Evolutionary conservation across 2,329 filamentous ascomycete species (phyloP).

Genomic region (Alternaria dauci): DNA sequence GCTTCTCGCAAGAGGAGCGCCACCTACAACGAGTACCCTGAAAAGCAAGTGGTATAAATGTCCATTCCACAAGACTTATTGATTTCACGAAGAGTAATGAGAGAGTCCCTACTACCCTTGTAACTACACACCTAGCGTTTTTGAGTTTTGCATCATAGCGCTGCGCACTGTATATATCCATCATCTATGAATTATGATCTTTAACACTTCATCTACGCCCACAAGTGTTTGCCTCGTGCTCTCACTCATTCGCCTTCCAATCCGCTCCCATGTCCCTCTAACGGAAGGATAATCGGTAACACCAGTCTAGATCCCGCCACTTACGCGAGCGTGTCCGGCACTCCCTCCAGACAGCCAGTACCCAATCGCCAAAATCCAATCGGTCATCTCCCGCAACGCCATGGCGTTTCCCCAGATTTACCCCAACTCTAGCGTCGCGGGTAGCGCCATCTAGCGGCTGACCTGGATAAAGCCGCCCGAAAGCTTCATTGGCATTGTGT

Average conservation of each 20-base stretch:
- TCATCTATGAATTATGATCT: conserved; percentile 8
- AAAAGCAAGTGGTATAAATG: conserved; percentile 24
- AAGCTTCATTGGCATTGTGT: not conserved
- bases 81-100: not conserved
- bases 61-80: not conserved
- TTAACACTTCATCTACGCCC: not conserved
- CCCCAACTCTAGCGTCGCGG: not conserved
- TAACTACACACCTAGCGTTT: not conserved
- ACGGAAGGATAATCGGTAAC: not conserved
- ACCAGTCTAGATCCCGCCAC: not conserved
- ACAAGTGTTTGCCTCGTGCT: not conserved
- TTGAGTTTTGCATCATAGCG: not conserved
- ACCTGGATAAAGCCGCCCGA: not conserved
- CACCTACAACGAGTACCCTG: conserved; percentile 38
- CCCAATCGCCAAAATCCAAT: not conserved
- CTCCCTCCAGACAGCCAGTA: not conserved
- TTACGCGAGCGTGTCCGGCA: not conserved
- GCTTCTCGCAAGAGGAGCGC: conserved; percentile 46
- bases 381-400: not conserved
- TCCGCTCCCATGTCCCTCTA: not conserved
- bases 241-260: not conserved
- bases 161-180: not conserved
- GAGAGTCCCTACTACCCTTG: not conserved
- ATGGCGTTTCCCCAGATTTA: not conserved
- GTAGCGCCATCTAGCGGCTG: not conserved